These are phyloP conservation scores for Aspergillus sp. DNA, from an alignment of 2,329 filamentous ascomycete species.

Conservation along the genomic window DNA sequence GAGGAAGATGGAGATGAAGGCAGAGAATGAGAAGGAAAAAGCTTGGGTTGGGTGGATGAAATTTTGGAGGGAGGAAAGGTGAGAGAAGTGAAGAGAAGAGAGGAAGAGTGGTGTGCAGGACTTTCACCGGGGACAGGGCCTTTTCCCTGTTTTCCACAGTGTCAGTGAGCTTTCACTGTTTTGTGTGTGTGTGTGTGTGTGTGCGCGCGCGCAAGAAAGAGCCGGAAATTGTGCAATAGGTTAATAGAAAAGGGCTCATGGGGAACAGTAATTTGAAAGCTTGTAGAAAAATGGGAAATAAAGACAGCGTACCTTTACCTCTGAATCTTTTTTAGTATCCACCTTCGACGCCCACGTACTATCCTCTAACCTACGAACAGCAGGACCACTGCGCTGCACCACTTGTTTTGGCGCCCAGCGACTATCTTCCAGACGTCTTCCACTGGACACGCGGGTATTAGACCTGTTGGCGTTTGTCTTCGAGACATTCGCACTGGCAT, in stretches of 20 bases:
- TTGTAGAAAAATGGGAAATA: neutral
- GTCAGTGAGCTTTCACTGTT: neutral
- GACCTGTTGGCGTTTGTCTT: too few species aligned
- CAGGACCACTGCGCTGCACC: neutral
- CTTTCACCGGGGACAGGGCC: neutral
- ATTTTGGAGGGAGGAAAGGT: neutral
- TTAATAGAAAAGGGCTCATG: neutral
- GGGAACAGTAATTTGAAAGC: neutral
- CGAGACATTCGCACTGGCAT: neutral
- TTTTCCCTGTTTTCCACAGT: neutral
- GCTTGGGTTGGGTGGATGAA: slow-evolving; percentile 1
- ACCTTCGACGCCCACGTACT: neutral
- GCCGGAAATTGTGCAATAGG: neutral
- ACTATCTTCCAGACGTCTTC: too few species aligned
- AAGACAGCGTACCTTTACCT: neutral
- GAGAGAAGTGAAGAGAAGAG: neutral
- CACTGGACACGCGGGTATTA: too few species aligned
- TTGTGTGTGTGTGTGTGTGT: neutral
- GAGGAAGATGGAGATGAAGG: neutral
- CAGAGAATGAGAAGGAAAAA: neutral
- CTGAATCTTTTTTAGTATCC: neutral
- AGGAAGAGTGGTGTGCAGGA: neutral
- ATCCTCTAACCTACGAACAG: neutral
- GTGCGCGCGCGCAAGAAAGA: neutral
- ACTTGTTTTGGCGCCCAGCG: neutral